phyloP scores from a whole-genome alignment of 352 stramenopile species.

The Achlya hypogyna region DNA sequence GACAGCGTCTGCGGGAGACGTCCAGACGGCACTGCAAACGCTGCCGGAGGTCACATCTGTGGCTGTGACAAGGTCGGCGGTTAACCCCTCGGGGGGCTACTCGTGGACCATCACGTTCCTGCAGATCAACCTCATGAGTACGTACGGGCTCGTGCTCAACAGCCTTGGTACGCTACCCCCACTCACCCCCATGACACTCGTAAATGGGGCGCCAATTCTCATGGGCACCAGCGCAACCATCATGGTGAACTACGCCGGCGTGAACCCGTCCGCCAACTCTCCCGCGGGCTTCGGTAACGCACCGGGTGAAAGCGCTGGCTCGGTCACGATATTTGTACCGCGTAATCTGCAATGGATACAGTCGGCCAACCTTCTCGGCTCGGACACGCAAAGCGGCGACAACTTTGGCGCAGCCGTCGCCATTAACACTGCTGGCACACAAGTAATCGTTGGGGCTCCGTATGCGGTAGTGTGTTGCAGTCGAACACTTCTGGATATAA shows the following conservation, averaged over 20 bases:
- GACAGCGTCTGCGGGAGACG: slow-evolving; percentile 35
- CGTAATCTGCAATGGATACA: slow-evolving; percentile 69
- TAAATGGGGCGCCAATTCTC: slow-evolving; percentile 9
- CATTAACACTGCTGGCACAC: slow-evolving; percentile 29
- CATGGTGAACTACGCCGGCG: slow-evolving; percentile 8
- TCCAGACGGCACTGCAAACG: slow-evolving; percentile 56
- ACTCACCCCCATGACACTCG: slow-evolving; percentile 35
- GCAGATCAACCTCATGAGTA: slow-evolving; percentile 64
- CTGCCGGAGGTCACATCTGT: slow-evolving; percentile 65
- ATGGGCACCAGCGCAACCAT: slow-evolving; percentile 2
- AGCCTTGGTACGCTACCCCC: slow-evolving; percentile 58
- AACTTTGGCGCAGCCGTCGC: slow-evolving; percentile 68
- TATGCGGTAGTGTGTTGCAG: slow-evolving; percentile 9
- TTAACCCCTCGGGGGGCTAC: slow-evolving; percentile 69
- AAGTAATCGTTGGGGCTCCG: slow-evolving; percentile 53
- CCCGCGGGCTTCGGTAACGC: not conserved
- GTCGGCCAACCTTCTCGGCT: slow-evolving; percentile 40
- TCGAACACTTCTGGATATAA: not conserved
- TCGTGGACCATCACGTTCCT: slow-evolving; percentile 81
- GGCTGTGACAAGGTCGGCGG: slow-evolving; percentile 43
- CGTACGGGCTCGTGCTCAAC: slow-evolving; percentile 59
- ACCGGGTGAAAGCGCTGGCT: slow-evolving; percentile 45
- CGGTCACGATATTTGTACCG: slow-evolving; percentile 53
- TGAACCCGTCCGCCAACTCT: slow-evolving; percentile 12
- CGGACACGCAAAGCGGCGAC: slow-evolving; percentile 54